Evolutionary conservation across 495 filamentous ascomycete species (phyloP).

Genomic region (Penicillium lividum): DNA sequence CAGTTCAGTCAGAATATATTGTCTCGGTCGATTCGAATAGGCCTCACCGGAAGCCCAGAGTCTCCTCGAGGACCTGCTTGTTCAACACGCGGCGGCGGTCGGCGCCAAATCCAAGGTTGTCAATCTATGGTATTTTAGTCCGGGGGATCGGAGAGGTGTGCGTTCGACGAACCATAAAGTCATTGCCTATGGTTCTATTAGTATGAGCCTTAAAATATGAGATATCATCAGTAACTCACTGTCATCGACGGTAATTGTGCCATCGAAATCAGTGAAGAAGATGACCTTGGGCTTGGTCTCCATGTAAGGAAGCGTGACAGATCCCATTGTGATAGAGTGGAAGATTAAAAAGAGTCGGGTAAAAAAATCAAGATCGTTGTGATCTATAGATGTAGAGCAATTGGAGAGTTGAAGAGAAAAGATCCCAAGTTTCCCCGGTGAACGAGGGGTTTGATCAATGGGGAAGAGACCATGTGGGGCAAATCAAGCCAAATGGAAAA

Average conservation of each 20-base stretch:
- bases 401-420: slow-evolving; percentile 11
- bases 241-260: slow-evolving; percentile 88
- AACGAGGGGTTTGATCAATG: slow-evolving; percentile 12
- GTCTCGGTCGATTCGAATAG: background rate
- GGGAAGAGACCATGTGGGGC: slow-evolving; percentile 17
- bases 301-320: slow-evolving; percentile 50
- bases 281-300: slow-evolving; percentile 76
- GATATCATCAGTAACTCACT: slow-evolving; percentile 48
- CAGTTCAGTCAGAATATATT: background rate
- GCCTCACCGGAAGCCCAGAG: slow-evolving; percentile 66
- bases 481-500: slow-evolving; percentile 1
- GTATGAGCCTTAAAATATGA: slow-evolving; percentile 5
- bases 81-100: slow-evolving; percentile 66
- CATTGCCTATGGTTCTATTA: slow-evolving; percentile 64
- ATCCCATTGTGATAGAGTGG: slow-evolving; percentile 32
- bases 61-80: slow-evolving; percentile 66
- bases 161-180: slow-evolving; percentile 64
- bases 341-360: background rate
- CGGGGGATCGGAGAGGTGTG: slow-evolving; percentile 1
- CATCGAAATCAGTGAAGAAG: slow-evolving; percentile 98
- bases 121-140: slow-evolving; percentile 57
- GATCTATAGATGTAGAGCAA: slow-evolving; percentile 1
- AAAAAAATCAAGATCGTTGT: background rate
- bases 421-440: slow-evolving; percentile 7
- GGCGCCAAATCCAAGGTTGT: slow-evolving; percentile 82